These are phyloP conservation scores for Zygosaccharomyces sapae DNA, from an alignment of 1,139 yeast species.

Conservation along the genomic window DNA sequence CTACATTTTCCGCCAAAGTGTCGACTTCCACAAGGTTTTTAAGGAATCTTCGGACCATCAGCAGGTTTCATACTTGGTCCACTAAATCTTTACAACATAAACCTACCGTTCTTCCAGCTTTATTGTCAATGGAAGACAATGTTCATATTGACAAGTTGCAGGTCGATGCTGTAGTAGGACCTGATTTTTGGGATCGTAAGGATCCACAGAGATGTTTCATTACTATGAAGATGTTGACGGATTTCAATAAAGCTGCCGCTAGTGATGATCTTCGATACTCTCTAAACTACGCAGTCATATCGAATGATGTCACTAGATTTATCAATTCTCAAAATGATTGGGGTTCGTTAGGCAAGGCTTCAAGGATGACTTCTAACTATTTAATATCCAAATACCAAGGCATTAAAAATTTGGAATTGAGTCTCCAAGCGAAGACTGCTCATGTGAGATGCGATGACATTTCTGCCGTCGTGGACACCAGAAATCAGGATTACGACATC, in stretches of 20 bases:
- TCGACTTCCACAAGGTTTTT: neutral
- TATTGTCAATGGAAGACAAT: constrained; percentile 38
- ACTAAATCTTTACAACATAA: neutral
- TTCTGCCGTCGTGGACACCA: constrained; percentile 38
- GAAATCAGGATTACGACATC: constrained; percentile 37
- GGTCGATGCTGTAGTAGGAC: constrained; percentile 64
- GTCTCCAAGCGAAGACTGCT: constrained; percentile 32
- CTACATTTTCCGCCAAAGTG: neutral
- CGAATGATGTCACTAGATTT: constrained; percentile 43
- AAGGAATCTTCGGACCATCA: neutral
- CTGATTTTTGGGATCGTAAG: constrained; percentile 72
- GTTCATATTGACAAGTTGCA: constrained; percentile 57
- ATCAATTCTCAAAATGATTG: constrained; percentile 37
- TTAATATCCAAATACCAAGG: constrained; percentile 43
- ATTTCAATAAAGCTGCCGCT: constrained; percentile 63
- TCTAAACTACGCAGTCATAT: constrained; percentile 80
- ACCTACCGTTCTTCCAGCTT: neutral
- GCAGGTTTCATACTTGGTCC: neutral
- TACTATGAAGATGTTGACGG: constrained; percentile 58
- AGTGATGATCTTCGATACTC: constrained; percentile 79
- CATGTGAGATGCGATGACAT: constrained; percentile 52
- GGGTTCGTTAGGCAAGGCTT: constrained; percentile 54
- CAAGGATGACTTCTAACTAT: constrained; percentile 47
- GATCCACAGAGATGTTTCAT: constrained; percentile 66
- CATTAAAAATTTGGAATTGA: constrained; percentile 21